Conservation (phyloP, 495 filamentous ascomycete species). For the Aspergillus indologenus region DNA sequence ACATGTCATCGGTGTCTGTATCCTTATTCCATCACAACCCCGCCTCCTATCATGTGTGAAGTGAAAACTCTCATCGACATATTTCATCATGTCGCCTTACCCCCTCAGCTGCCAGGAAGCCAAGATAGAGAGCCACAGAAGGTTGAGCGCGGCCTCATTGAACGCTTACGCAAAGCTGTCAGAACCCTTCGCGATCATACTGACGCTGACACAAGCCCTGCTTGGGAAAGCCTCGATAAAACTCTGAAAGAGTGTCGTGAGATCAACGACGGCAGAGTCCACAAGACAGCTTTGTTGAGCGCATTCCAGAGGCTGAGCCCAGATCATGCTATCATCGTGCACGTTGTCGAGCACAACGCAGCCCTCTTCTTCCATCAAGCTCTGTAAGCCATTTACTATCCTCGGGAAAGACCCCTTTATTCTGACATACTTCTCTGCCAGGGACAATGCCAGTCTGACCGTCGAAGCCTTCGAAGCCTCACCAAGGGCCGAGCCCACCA, state of each 20-base stretch:
- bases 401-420: background rate
- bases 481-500: conserved; percentile 42
- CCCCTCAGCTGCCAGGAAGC: conserved; percentile 42
- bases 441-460: conserved; percentile 23
- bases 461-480: conserved; percentile 61
- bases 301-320: conserved; percentile 31
- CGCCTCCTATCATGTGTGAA: background rate
- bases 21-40: too few species aligned
- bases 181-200: conserved; percentile 21
- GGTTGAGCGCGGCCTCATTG: conserved; percentile 35
- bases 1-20: too few species aligned
- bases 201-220: conserved; percentile 16
- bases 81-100: conserved; percentile 44
- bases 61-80: background rate
- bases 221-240: conserved; percentile 29
- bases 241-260: conserved; percentile 30
- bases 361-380: conserved; percentile 46
- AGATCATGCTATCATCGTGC: conserved; percentile 38
- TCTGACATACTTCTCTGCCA: background rate
- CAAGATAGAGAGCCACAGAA: conserved; percentile 33
- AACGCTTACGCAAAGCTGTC: conserved; percentile 33
- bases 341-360: conserved; percentile 56
- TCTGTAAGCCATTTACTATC: conserved; percentile 32
- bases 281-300: conserved; percentile 33
- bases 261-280: conserved; percentile 37